phyloP scores from a whole-genome alignment of 768 basidiomycete genomes.

The Psilocybe azurescens region DNA sequence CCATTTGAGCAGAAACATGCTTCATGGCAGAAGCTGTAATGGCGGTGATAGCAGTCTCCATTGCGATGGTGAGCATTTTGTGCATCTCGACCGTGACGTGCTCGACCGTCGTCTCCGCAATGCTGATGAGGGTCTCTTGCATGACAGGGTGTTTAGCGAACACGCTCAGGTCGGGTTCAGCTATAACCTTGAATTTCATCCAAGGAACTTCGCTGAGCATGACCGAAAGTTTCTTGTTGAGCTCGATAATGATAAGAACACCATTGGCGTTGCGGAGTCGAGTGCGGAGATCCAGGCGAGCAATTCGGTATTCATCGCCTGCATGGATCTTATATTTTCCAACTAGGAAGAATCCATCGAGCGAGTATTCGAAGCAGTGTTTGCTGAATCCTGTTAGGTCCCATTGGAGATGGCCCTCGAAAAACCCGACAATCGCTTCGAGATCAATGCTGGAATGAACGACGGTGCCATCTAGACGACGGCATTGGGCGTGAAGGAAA shows the following conservation, averaged over 20 bases:
- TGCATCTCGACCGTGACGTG: constrained; percentile 24
- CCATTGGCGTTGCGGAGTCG: constrained; percentile 22
- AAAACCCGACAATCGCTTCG: constrained; percentile 18
- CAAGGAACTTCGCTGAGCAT: constrained; percentile 32
- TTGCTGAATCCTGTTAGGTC: constrained; percentile 19
- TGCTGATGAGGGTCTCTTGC: constrained; percentile 24
- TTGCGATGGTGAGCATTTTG: constrained; percentile 22
- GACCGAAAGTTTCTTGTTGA: constrained; percentile 24
- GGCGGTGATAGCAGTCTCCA: constrained; percentile 23
- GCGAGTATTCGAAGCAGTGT: constrained; percentile 17
- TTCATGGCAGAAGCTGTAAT: constrained; percentile 25
- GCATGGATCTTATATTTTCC: constrained; percentile 18
- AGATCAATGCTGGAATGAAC: constrained; percentile 22
- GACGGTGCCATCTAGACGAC: constrained; percentile 20
- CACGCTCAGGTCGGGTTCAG: constrained; percentile 27
- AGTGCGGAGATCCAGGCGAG: constrained; percentile 21
- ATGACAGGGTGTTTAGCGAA: constrained; percentile 26
- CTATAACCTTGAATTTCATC: constrained; percentile 34
- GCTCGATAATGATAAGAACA: constrained; percentile 23
- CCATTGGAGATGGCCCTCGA: constrained; percentile 23
- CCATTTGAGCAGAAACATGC: constrained; percentile 21
- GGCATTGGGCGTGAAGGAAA: constrained; percentile 19
- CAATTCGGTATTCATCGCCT: constrained; percentile 15
- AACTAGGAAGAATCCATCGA: constrained; percentile 20
- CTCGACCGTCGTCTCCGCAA: constrained; percentile 27